Conservation (phyloP, 176 grass and related monocot species). For the Zizania latifolia region DNA sequence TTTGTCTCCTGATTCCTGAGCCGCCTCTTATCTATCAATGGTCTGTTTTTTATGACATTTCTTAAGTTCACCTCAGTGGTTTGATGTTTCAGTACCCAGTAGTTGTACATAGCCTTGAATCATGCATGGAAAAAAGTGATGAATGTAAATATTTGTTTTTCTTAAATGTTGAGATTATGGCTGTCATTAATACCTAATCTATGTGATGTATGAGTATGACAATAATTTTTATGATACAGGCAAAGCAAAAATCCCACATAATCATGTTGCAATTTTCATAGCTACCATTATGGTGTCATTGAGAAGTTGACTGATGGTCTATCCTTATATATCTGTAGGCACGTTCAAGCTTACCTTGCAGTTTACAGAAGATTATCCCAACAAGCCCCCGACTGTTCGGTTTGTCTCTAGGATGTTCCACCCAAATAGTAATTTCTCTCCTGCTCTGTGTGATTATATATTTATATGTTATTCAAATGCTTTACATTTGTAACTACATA, state of each 20-base stretch:
- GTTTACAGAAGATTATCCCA: constrained; percentile 96
- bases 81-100: constrained; percentile 7
- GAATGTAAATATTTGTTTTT: background rate
- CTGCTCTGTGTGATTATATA: background rate
- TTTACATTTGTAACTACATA: background rate
- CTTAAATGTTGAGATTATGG: background rate
- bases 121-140: background rate
- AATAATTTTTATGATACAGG: background rate
- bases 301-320: constrained; percentile 17
- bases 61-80: background rate
- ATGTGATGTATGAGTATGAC: too few relatives aligned
- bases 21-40: background rate
- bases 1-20: background rate
- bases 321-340: constrained; percentile 38
- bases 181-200: background rate
- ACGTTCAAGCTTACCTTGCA: constrained; percentile 96
- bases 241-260: background rate
- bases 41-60: background rate
- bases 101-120: constrained; percentile 8
- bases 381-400: constrained; percentile 94
- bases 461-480: background rate
- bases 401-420: constrained; percentile 99
- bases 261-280: background rate
- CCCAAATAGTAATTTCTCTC: constrained; percentile 75
- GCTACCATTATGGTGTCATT: background rate